phyloP scores from a whole-genome alignment of 2,329 filamentous ascomycete species.

The Alternaria tenuissima region DNA sequence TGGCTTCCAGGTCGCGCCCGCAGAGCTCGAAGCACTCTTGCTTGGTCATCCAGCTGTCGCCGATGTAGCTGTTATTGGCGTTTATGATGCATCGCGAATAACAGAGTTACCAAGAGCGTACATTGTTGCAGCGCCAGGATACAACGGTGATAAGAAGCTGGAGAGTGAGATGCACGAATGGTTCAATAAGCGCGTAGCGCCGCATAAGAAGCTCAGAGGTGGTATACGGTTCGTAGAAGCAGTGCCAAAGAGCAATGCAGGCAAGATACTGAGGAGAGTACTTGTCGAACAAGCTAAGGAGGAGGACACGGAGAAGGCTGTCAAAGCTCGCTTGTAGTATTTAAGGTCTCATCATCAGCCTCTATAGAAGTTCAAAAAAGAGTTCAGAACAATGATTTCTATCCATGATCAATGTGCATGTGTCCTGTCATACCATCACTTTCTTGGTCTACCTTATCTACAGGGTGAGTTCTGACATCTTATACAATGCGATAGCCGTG shows the following conservation, averaged over 20 bases:
- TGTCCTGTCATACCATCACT: accelerated
- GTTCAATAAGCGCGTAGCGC: background rate
- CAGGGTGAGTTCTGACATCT: accelerated
- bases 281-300: background rate
- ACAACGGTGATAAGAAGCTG: background rate
- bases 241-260: background rate
- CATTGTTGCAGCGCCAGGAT: background rate
- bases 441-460: too few species aligned
- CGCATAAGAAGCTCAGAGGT: background rate
- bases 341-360: accelerated
- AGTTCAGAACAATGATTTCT: accelerated
- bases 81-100: background rate
- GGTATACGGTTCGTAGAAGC: background rate
- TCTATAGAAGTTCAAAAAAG: background rate
- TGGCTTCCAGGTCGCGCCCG: slow-evolving; percentile 67
- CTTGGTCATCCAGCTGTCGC: slow-evolving; percentile 63
- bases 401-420: background rate
- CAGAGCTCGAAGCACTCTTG: slow-evolving; percentile 64
- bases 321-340: background rate
- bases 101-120: background rate
- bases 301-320: background rate
- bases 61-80: slow-evolving; percentile 66
- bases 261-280: background rate
- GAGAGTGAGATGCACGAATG: background rate
- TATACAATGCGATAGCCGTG: too few species aligned